Evolutionary conservation across 2,329 filamentous ascomycete species (phyloP).

Genomic region (Hypoxylon sp.): DNA sequence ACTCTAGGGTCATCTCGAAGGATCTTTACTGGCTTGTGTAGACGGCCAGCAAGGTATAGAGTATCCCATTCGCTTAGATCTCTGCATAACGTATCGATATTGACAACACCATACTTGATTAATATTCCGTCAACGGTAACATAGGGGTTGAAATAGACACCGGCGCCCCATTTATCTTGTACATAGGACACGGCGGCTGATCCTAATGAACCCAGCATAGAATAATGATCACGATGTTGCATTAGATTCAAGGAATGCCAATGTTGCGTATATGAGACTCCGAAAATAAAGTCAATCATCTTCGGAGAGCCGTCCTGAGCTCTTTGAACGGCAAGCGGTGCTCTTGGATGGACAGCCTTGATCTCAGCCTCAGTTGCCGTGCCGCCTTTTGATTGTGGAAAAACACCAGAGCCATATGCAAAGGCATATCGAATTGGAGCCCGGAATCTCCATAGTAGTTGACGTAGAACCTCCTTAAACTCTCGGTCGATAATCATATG

Average conservation of each 20-base stretch:
- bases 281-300: conserved; percentile 99
- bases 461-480: conserved; percentile 90
- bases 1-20: conserved; percentile 93
- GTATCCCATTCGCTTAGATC: conserved; percentile 95
- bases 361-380: conserved; percentile 70
- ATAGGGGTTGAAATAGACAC: conserved; percentile 98
- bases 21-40: conserved; percentile 97
- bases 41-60: conserved; percentile 92
- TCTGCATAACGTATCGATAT: conserved; percentile 87
- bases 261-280: conserved; percentile 93
- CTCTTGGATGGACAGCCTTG: conserved; percentile 82
- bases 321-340: conserved; percentile 83
- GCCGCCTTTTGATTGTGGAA: conserved; percentile 77
- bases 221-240: conserved; percentile 94
- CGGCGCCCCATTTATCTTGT: conserved; percentile 90
- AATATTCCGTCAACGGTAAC: conserved; percentile 94
- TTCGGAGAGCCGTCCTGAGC: conserved; percentile 91
- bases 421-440: conserved; percentile 97
- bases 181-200: conserved; percentile 88
- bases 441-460: conserved; percentile 90
- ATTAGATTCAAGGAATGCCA: conserved; percentile 95
- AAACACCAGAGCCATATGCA: conserved; percentile 97
- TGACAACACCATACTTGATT: conserved; percentile 98
- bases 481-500: conserved; percentile 96
- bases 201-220: conserved; percentile 83